Percentiles rank a stretch among this genome's conserved stretches.
Conservation (phyloP, 305 asterid genomes). For the Solanum hybrid region DNA sequence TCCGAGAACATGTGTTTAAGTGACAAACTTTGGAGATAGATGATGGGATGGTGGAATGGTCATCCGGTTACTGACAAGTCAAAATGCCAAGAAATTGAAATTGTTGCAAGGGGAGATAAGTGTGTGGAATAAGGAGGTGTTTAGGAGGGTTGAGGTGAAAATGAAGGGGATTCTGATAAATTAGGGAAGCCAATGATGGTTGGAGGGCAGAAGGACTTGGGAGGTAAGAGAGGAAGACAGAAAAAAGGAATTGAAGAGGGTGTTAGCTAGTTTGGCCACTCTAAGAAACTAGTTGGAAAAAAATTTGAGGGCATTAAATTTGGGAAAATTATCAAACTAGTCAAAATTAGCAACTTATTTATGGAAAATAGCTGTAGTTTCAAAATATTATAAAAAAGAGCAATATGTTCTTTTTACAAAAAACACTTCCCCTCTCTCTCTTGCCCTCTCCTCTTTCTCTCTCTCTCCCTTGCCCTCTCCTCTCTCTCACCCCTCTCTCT, state of each 20-base stretch:
- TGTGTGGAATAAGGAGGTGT: not conserved
- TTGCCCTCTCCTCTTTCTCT: not conserved
- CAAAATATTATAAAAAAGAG: not conserved
- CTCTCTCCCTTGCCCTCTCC: not conserved
- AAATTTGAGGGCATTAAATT: not conserved
- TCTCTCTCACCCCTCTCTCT: not conserved
- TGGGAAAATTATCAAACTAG: not conserved
- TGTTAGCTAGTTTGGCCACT: not conserved
- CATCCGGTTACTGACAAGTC: not conserved
- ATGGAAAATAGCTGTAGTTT: not conserved
- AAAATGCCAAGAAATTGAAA: not conserved
- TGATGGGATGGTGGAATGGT: not conserved
- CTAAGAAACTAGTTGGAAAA: not conserved
- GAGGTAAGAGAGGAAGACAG: not conserved
- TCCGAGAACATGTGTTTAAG: not conserved
- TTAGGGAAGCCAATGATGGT: not conserved
- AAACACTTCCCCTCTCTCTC: not conserved
- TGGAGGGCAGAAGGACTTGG: not conserved
- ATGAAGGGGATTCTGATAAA: not conserved
- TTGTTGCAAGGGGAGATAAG: not conserved
- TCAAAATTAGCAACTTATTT: too few species aligned
- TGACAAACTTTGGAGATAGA: not conserved
- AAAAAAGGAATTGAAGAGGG: not conserved
- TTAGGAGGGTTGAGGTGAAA: not conserved
- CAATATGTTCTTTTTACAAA: not conserved